These are phyloP conservation scores for Cytauxzoon felis DNA, from an alignment of 169 alveolate species.

Conservation along the genomic window DNA sequence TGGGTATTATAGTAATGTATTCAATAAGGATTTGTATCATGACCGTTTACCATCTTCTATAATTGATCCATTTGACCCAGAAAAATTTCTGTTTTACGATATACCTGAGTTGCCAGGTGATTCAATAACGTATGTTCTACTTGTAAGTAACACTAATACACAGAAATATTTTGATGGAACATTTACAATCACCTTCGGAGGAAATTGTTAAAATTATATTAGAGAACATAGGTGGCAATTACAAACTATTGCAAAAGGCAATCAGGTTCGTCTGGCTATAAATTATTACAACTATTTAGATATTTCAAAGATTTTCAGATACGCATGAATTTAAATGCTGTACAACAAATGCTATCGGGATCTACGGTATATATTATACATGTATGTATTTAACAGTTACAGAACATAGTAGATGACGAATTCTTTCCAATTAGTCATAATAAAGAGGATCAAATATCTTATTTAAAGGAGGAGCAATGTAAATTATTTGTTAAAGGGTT, in stretches of 20 bases:
- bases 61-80: background rate
- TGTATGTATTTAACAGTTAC: background rate
- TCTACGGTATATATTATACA: conserved; percentile 8
- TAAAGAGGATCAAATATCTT: conserved; percentile 24
- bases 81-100: conserved; percentile 5
- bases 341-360: conserved; percentile 55
- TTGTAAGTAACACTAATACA: background rate
- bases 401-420: conserved; percentile 53
- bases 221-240: conserved; percentile 41
- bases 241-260: conserved; percentile 4
- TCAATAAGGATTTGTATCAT: background rate
- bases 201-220: background rate
- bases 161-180: background rate
- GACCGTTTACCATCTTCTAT: background rate
- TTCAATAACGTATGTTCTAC: background rate
- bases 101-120: conserved; percentile 33
- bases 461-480: conserved; percentile 38
- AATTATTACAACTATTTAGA: background rate
- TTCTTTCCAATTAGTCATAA: conserved; percentile 43
- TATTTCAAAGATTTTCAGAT: conserved; percentile 12
- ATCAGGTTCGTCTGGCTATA: background rate
- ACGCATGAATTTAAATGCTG: conserved; percentile 26
- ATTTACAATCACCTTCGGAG: background rate
- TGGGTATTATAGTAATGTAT: background rate
- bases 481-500: conserved; percentile 38